Evolutionary conservation across 495 filamentous ascomycete genomes (phyloP).

Genomic region (Jackrogersella minutella): DNA sequence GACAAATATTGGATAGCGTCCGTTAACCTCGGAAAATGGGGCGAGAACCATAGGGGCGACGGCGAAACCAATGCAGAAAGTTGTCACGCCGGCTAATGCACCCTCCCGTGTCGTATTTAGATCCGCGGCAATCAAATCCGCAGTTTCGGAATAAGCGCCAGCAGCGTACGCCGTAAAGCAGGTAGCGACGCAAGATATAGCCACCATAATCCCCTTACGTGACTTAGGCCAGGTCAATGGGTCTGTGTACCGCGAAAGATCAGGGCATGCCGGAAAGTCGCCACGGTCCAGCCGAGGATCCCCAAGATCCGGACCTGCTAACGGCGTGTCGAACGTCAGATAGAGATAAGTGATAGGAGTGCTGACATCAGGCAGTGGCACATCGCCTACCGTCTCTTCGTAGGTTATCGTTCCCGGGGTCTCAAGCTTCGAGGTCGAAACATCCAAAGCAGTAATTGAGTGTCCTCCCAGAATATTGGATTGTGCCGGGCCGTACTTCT

Average conservation of each 20-base stretch:
- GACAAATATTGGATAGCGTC: constrained; percentile 82
- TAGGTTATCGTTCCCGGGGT: not conserved
- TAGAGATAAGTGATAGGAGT: constrained; percentile 70
- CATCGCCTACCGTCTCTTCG: not conserved
- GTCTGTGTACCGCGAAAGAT: constrained; percentile 71
- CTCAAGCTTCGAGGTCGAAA: not conserved
- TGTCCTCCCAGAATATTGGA: not conserved
- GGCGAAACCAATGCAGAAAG: constrained; percentile 84
- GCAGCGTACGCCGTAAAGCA: constrained; percentile 82
- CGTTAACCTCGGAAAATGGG: constrained; percentile 88
- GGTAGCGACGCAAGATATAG: constrained; percentile 77
- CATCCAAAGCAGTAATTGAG: not conserved
- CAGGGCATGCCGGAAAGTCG: constrained; percentile 63
- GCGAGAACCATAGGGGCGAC: constrained; percentile 90
- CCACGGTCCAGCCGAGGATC: constrained; percentile 29
- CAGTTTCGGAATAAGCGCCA: constrained; percentile 77
- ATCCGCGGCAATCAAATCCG: constrained; percentile 66
- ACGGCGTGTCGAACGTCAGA: constrained; percentile 72
- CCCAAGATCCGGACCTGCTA: constrained; percentile 64
- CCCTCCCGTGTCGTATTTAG: constrained; percentile 70
- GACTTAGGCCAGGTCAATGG: constrained; percentile 77
- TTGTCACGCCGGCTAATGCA: constrained; percentile 78
- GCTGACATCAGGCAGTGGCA: constrained; percentile 7
- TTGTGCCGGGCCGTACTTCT: not conserved
- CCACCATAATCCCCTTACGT: constrained; percentile 76